phyloP scores from a whole-genome alignment of 208 protist species.

The Wallacemonas sp. region DNA sequence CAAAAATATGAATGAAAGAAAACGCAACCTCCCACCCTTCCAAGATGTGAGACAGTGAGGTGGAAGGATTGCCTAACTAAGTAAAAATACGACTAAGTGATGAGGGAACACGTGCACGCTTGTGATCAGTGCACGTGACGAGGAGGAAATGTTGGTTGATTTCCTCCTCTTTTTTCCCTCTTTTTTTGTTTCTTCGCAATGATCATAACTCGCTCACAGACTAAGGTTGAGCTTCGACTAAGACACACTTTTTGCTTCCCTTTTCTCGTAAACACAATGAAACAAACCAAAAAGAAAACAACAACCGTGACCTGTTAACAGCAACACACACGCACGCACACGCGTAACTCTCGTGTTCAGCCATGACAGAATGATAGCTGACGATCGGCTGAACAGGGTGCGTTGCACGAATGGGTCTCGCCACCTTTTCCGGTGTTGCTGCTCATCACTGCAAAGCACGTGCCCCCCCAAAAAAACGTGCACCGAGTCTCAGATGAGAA shows the following conservation, averaged over 20 bases:
- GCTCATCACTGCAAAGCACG: too few species aligned
- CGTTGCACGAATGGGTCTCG: too few species aligned
- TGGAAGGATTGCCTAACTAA: too few species aligned
- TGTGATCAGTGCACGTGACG: not conserved
- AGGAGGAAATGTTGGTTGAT: not conserved
- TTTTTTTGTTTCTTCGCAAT: not conserved
- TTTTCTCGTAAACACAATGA: not conserved
- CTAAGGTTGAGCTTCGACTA: slow-evolving; percentile 7
- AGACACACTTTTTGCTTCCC: not conserved
- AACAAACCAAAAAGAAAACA: not conserved
- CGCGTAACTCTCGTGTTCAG: not conserved
- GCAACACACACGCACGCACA: not conserved
- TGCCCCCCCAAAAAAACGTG: too few species aligned
- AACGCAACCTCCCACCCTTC: not conserved
- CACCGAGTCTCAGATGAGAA: too few species aligned
- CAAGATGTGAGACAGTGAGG: too few species aligned
- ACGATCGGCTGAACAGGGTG: too few species aligned
- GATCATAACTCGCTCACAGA: not conserved
- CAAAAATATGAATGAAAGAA: slow-evolving; percentile 4
- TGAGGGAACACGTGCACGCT: slow-evolving; percentile 10
- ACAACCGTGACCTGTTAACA: too few species aligned
- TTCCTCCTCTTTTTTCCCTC: slow-evolving; percentile 26
- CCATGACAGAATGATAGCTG: too few species aligned
- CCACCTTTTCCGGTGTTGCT: too few species aligned
- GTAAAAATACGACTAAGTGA: slow-evolving; percentile 8